phyloP scores from a whole-genome alignment of 164 flowering plant genomes.

The Malania oleifera region DNA sequence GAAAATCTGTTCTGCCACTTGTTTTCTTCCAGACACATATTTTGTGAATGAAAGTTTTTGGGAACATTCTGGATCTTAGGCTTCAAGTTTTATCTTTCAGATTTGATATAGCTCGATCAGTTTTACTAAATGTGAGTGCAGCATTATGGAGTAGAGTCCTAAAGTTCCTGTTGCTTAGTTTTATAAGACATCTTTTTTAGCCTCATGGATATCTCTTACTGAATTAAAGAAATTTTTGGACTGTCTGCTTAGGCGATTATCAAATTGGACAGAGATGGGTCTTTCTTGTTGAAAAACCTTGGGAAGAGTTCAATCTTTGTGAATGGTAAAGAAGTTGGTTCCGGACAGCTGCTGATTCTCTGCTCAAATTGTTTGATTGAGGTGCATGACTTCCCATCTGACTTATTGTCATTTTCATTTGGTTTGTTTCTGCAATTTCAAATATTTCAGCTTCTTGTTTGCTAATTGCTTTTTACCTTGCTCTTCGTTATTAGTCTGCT shows the following conservation, averaged over 20 bases:
- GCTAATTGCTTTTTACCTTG: no score
- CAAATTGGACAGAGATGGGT: conserved; percentile 4
- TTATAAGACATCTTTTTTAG: background rate
- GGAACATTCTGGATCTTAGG: no score
- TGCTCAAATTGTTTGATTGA: conserved; percentile 6
- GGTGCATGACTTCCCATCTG: background rate
- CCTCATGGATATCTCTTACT: background rate
- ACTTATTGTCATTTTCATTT: background rate
- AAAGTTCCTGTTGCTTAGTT: background rate
- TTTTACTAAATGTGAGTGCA: no score
- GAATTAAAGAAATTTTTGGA: background rate
- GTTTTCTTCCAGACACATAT: no score
- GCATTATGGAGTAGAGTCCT: no score
- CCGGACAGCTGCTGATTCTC: background rate
- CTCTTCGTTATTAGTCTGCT: no score
- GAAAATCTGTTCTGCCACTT: no score
- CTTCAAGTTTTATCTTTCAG: no score
- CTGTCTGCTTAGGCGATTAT: conserved; percentile 1
- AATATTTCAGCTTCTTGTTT: background rate
- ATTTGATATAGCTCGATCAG: no score
- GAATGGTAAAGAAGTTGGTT: conserved; percentile 5
- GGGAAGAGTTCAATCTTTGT: conserved; percentile 6
- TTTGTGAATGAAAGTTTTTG: no score
- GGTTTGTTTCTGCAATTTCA: background rate
- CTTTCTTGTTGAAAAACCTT: conserved; percentile 5